Base-by-base conservation (phyloP, 345 rosid genomes). In the Citropsis articulata region DNA sequence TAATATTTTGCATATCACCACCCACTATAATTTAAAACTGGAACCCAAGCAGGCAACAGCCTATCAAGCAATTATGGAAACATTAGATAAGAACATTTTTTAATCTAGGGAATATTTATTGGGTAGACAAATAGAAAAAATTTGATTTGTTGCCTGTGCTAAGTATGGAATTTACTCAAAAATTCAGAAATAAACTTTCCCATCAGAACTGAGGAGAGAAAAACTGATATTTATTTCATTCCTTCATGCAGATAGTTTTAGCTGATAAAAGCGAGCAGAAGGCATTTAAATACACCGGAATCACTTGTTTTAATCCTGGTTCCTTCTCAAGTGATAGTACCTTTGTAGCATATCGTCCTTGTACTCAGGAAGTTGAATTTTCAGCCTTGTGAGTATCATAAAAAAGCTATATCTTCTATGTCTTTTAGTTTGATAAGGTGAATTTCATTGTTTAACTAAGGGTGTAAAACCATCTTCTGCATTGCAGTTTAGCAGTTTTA, bases 251-350 rank as follows among this genome's bases (percentile, higher is more conserved):
- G 98, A 92, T 92, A 72, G 89, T 95, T 78, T 79, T 93, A 81
- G 94, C 91, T 12, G 98, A 95, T 86, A 87, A 68, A 79, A 89
- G 98, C 72, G 92, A 89, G 84, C 97, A 91, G 86, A 92, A 89
- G 86, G 95, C 88, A 30, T 91, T 90, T 89, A 86, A 88, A 72
- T 90, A 84, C 85, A 85, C 91, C 0, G 97, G 93, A 81, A 90
- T 87, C 56, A 94, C 97, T 62, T 96, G 98, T 82, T 92, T 94
- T 77, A 94, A 96, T 87, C 97, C 97, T 27, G 98, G 95, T 68
- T 91, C 98, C 48, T 96, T 94, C 84, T 84, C 97, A 70, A 82
- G 70, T 2, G 95, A 93, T 70, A 83, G 86, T 81, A 92, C 93
- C 27, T 93, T 93, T 73, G 92, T 93, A 69, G 97, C 89, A 22